Base-by-base conservation (phyloP, 768 basidiomycete species). In the Mycena haematopus region DNA sequence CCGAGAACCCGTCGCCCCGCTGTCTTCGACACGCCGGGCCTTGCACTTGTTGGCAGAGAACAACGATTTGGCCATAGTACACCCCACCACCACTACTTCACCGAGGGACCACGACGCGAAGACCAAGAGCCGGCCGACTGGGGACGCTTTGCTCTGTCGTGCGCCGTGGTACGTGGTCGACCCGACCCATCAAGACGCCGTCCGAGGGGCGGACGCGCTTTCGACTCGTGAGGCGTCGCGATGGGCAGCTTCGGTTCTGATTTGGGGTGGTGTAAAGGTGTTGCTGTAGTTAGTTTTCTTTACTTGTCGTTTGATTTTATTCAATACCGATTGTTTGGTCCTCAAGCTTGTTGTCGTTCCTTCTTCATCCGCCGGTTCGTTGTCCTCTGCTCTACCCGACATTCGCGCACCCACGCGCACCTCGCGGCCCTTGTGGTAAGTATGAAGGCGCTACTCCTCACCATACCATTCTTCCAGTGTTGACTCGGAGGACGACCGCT, bases 171-270 rank as follows among this genome's bases (percentile, higher is more conserved):
- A 49, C 19, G 52, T 47, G 59, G 52, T 49, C 6, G 59, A 27
- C 27, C 24, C 59, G 36, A 54, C 59, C 46, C 60, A 27, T 40
- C 54, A 56, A 54, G 27, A 56, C 54, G 45, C 53, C 14, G 60
- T 47, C 35, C 46, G 36, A 44, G 45, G 59, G 59, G 51, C 8
- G 50, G 58, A 52, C 58, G 58, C 51, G 31, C 51, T 40, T 55
- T 61, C 60, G 46, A 55, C 53, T 61, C 60, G 60, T 6, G 61
- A 51, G 19, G 49, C 55, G 50, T 62, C 42, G 2, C 6, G 55
- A 35, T 44, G 55, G 25, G 62, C 52, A 46, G 56, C 51, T 47
- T 33, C 38, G 6, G 44, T 3, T 22, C 21, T 25, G 31, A 14
- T 52, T 25, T 36, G 29, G 4, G 9, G 36, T 52, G 61, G 31